Base-by-base conservation (phyloP, 169 alveolate species). In the Babesia ovata region DNA sequence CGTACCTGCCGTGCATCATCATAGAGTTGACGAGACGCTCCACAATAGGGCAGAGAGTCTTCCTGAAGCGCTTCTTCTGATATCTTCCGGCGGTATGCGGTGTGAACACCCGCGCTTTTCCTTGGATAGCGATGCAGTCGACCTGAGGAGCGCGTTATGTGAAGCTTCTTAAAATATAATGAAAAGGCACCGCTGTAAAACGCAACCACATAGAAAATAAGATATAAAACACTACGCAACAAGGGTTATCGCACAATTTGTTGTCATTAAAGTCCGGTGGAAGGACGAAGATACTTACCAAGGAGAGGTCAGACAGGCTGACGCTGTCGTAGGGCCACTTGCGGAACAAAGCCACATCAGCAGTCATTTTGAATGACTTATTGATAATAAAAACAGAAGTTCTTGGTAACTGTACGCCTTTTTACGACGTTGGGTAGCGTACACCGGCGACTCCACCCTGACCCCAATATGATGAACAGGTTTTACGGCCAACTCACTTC, bases 41-140 rank as follows among this genome's bases (percentile, higher is more conserved):
- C 71, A 97, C 98, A 48, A 97, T 95, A 65, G 99, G 99, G 94
- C 99, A 98, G 71, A 86, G 91, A 24, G 99, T 99, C 92, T 98
- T 98, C 85, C 99, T 95, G 95, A 97, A 98, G 60, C 99, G 95
- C 91, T 96, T 96, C 91, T 93, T 95, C 92, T 98, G 99, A 93
- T 97, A 98, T 49, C 99, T 90, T 57, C 99, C 99, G 50, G 99
- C 99, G 42, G 99, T 97, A 95, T 96, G 99, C 26, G 99, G 99
- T 44, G 98, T 94, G 91, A 93, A 96, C 46, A 96, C 98, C 61
- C 96, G 88, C n/a, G 99, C 97, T 91, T 95, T 95, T 75, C 93
- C 91, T 50, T 95, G 89, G 67, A 96, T 94, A 73, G 98, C 98
- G 77, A 95, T 94, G 91, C 95, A 96, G 83, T 95, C 98, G 70